These are phyloP conservation scores for Clarireedia paspali DNA, from an alignment of 2,329 filamentous ascomycete species.

Conservation along the genomic window DNA sequence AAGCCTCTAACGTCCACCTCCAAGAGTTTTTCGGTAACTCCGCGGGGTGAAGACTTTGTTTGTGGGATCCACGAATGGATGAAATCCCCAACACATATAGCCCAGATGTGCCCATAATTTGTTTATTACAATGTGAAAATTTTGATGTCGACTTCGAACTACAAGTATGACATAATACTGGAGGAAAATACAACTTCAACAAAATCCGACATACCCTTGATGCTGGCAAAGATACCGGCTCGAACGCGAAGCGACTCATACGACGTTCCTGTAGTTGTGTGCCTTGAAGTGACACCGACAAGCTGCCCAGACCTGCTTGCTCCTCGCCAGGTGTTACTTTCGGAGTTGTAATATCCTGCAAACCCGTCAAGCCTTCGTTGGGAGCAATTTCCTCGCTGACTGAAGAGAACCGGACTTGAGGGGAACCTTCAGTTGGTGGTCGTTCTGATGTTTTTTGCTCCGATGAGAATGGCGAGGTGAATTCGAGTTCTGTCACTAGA, in stretches of 20 bases:
- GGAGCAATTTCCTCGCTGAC: constrained; percentile 63
- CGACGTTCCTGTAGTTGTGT: constrained; percentile 73
- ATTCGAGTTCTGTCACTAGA: not conserved
- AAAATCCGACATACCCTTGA: constrained; percentile 60
- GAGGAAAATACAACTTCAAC: not conserved
- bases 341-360: constrained; percentile 19
- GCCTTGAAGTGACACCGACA: constrained; percentile 66
- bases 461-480: constrained; percentile 3
- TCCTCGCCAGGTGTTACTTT: constrained; percentile 15
- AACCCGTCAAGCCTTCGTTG: constrained; percentile 27
- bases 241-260: constrained; percentile 81
- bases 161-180: not conserved
- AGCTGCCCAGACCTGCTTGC: constrained; percentile 25
- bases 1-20: no score
- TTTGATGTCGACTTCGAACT: not conserved
- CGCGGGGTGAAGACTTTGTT: no score
- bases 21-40: no score
- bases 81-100: no score
- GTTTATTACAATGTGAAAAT: not conserved
- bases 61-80: no score
- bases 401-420: constrained; percentile 64
- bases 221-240: constrained; percentile 79
- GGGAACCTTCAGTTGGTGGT: constrained; percentile 26
- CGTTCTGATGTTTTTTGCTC: constrained; percentile 14
- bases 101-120: no score